Conservation (phyloP, 441 rosid genomes). For the Euphorbia celastroides region DNA sequence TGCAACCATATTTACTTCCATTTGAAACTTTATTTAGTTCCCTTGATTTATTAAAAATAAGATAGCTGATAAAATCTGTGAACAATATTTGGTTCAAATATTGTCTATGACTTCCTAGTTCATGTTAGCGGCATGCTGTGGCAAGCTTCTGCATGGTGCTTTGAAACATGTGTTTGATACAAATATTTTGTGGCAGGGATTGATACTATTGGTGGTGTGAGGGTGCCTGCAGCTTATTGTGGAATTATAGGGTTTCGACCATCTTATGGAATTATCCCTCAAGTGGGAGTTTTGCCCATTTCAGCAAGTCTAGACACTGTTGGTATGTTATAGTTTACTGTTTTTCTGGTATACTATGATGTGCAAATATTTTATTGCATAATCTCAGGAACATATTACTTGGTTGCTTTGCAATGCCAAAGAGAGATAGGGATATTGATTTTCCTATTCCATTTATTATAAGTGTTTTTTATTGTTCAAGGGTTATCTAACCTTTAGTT, state of each 20-base stretch:
- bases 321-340: conserved; percentile 45
- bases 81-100: background rate
- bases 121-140: background rate
- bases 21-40: background rate
- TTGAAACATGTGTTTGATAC: background rate
- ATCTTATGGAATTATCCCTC: conserved; percentile 61
- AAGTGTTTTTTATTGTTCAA: background rate
- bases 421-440: background rate
- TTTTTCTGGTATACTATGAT: conserved; percentile 3
- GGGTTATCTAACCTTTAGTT: too few species aligned
- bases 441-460: background rate
- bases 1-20: background rate
- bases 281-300: conserved; percentile 54
- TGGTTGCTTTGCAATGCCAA: background rate
- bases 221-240: conserved; percentile 87
- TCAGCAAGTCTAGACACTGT: conserved; percentile 80
- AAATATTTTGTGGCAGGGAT: conserved; percentile 47
- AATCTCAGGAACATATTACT: background rate
- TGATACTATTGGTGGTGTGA: conserved; percentile 90
- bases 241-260: conserved; percentile 82
- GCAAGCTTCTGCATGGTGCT: background rate
- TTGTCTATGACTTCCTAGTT: background rate
- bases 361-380: background rate
- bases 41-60: background rate
- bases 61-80: background rate